Evolutionary conservation across 441 rosid genomes (phyloP).

Genomic region (Pelargonium cotyledonis): DNA sequence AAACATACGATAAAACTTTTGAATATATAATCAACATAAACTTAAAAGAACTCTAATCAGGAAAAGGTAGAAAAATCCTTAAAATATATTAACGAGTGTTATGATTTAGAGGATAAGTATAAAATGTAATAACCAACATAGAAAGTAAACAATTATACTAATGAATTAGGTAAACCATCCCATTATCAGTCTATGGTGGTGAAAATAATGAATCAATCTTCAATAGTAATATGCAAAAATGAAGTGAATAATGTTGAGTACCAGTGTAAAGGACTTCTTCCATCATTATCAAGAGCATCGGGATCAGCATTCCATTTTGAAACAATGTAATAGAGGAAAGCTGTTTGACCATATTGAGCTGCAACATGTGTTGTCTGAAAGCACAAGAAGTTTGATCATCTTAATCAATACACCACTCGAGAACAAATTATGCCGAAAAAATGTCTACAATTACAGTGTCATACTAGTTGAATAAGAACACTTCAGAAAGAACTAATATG

Average conservation of each 20-base stretch:
- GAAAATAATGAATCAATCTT: neutral
- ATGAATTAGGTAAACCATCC: neutral
- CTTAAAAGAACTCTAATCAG: no score
- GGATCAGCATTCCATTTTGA: constrained; percentile 96
- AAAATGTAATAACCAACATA: neutral
- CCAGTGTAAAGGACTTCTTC: constrained; percentile 94
- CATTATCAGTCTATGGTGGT: neutral
- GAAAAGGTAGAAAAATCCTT: no score
- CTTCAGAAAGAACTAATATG: neutral
- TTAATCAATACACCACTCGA: neutral
- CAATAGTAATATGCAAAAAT: constrained; percentile 1
- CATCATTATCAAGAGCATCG: constrained; percentile 80
- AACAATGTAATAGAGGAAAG: constrained; percentile 78
- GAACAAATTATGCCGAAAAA: neutral
- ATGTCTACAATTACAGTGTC: neutral
- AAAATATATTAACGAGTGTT: no score
- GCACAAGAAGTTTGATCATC: constrained; percentile 20
- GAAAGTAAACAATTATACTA: neutral
- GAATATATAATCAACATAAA: no score
- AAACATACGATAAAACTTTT: neutral
- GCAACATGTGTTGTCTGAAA: constrained; percentile 89
- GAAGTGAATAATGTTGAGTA: constrained; percentile 28
- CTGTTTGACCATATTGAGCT: constrained; percentile 94
- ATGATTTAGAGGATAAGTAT: neutral
- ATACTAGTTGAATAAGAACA: neutral